These are phyloP conservation scores for Kregervanrija delftensis DNA, from an alignment of 805 yeast genomes.

Conservation along the genomic window DNA sequence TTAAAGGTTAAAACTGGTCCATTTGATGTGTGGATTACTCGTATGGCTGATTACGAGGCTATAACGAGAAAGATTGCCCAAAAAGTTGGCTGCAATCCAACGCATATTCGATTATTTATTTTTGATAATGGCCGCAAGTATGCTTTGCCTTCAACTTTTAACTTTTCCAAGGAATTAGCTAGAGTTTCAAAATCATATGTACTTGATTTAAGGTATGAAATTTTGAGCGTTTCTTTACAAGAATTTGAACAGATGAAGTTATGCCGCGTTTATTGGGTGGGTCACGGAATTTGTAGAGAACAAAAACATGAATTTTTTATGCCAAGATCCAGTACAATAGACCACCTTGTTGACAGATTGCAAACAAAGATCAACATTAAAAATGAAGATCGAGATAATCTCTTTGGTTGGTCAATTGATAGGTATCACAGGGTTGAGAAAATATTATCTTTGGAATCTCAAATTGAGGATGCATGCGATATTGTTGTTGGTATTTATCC, in stretches of 20 bases:
- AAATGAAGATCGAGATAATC: conserved; percentile 36
- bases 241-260: conserved; percentile 74
- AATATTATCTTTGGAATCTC: conserved; percentile 27
- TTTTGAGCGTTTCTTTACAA: conserved; percentile 62
- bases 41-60: conserved; percentile 49
- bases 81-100: conserved; percentile 47
- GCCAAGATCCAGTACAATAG: conserved; percentile 53
- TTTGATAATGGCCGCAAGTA: conserved; percentile 51
- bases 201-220: conserved; percentile 59
- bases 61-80: conserved; percentile 57
- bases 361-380: conserved; percentile 47
- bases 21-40: conserved; percentile 65
- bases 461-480: conserved; percentile 34
- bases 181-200: conserved; percentile 39
- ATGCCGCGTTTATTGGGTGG: conserved; percentile 64
- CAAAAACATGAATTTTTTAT: conserved; percentile 64
- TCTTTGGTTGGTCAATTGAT: conserved; percentile 53
- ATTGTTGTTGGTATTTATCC: conserved; percentile 45
- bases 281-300: conserved; percentile 62
- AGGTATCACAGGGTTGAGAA: conserved; percentile 24
- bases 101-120: conserved; percentile 58
- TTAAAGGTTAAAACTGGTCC: conserved; percentile 6
- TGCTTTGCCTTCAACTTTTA: conserved; percentile 38
- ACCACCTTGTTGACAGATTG: conserved; percentile 48
- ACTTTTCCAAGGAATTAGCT: conserved; percentile 28